These are phyloP conservation scores for Phytophthora rubi DNA, from an alignment of 352 stramenopile genomes.

Conservation along the genomic window DNA sequence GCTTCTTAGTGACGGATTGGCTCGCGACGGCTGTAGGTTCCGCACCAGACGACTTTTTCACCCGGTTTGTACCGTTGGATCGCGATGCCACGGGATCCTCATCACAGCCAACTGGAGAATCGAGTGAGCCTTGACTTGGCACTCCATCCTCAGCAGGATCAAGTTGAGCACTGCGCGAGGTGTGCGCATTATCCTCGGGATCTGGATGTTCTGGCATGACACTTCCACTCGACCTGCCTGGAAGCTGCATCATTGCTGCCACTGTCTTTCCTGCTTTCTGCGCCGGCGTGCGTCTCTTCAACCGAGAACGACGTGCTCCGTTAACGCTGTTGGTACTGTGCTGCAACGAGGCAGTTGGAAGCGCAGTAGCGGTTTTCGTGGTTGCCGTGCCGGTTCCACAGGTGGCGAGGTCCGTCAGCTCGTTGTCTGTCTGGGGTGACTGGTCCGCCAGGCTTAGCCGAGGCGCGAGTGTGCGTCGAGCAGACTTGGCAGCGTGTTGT, in stretches of 20 bases:
- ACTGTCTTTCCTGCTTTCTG: conserved; percentile 33
- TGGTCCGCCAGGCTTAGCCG: conserved; percentile 28
- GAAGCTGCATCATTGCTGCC: background rate
- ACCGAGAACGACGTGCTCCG: conserved; percentile 20
- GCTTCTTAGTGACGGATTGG: conserved; percentile 14
- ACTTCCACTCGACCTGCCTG: background rate
- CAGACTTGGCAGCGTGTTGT: conserved; percentile 30
- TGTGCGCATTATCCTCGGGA: background rate
- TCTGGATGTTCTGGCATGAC: background rate
- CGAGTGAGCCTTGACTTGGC: conserved; percentile 22
- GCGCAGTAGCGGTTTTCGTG: background rate
- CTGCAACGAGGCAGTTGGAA: background rate
- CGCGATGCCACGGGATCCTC: conserved; percentile 10
- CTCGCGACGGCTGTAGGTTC: background rate
- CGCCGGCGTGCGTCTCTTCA: conserved; percentile 34
- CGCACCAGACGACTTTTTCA: conserved; percentile 7
- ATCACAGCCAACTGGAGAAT: conserved; percentile 34
- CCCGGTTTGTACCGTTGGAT: background rate
- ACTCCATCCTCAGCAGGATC: conserved; percentile 11
- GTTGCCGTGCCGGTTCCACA: conserved; percentile 1
- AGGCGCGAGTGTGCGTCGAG: conserved; percentile 26
- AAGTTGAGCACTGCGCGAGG: background rate
- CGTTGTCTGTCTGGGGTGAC: conserved; percentile 27
- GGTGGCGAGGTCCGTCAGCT: conserved; percentile 14
- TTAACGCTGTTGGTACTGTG: background rate